A percentile compares a stretch with the other conserved stretches of the same genome.
phyloP scores from a whole-genome alignment of 345 rosid species.

The Geranium brycei region DNA sequence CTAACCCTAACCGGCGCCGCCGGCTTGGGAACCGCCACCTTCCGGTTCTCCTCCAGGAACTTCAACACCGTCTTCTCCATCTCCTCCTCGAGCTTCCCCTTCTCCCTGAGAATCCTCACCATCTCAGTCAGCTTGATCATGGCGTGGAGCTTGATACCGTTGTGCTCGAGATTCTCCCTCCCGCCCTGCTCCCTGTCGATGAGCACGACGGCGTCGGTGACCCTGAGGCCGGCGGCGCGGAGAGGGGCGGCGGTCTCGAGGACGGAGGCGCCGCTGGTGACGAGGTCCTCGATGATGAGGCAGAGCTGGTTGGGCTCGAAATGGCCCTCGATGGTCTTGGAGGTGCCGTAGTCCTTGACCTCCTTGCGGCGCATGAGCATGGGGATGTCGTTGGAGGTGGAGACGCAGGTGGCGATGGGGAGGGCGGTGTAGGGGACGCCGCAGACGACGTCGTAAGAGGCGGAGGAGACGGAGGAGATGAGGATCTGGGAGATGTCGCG shows the following conservation, averaged over 20 bases:
- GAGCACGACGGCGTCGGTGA: slow-evolving; percentile 76
- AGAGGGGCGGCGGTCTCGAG: slow-evolving; percentile 81
- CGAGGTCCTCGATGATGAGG: slow-evolving; percentile 70
- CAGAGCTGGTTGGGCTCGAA: slow-evolving; percentile 34
- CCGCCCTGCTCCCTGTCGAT: slow-evolving; percentile 95
- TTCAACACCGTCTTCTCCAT: slow-evolving; percentile 41
- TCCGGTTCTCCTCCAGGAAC: slow-evolving; percentile 68
- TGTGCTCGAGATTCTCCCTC: slow-evolving; percentile 57
- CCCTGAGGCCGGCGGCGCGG: slow-evolving; percentile 59
- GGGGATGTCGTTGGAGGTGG: slow-evolving; percentile 46
- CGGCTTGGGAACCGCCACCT: slow-evolving; percentile 48
- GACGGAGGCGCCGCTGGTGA: slow-evolving; percentile 87
- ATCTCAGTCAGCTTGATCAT: slow-evolving; percentile 62
- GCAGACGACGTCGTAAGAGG: slow-evolving; percentile 52
- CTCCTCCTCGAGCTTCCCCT: slow-evolving; percentile 61
- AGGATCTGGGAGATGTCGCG: slow-evolving; percentile 59
- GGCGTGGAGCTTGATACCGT: slow-evolving; percentile 69
- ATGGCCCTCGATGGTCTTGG: slow-evolving; percentile 71
- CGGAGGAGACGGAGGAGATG: slow-evolving; percentile 48
- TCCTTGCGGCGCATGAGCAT: slow-evolving; percentile 96
- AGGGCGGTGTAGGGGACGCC: slow-evolving; percentile 96
- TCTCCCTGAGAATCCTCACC: slow-evolving; percentile 74
- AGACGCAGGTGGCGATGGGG: slow-evolving; percentile 84
- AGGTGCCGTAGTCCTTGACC: slow-evolving; percentile 74
- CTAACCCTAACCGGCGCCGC: slow-evolving; percentile 30